These are phyloP conservation scores for Endocalyx cinctus DNA, from an alignment of 2,329 filamentous ascomycete species.

Conservation along the genomic window DNA sequence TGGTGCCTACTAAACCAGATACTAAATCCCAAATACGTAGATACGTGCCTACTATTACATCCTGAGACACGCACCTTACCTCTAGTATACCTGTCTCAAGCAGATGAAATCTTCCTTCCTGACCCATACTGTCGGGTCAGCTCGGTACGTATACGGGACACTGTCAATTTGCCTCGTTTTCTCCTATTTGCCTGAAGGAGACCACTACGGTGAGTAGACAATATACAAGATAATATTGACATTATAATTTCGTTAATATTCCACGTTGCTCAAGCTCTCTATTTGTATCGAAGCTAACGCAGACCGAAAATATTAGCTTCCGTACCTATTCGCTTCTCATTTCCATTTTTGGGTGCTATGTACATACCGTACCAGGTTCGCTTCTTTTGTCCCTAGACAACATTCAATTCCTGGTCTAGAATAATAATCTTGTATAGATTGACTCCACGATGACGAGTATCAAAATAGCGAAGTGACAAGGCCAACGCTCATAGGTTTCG, in stretches of 20 bases:
- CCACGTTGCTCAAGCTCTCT: conserved; percentile 18
- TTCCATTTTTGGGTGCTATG: conserved; percentile 29
- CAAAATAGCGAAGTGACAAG: conserved; percentile 7
- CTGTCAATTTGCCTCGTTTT: no score
- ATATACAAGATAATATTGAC: no score
- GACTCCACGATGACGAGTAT: conserved; percentile 12
- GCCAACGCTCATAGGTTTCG: conserved; percentile 3
- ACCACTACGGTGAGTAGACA: no score
- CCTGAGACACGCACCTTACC: no score
- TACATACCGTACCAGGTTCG: conserved; percentile 17
- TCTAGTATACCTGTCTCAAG: no score
- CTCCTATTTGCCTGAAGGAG: no score
- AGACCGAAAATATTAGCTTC: conserved; percentile 17
- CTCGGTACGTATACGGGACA: conserved; percentile 5
- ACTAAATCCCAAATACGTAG: no score
- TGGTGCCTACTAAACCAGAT: no score
- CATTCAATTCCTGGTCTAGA: conserved; percentile 5
- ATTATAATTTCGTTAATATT: no score
- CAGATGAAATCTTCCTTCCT: conserved; percentile 5
- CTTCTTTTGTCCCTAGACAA: conserved; percentile 9
- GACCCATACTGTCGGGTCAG: conserved; percentile 14
- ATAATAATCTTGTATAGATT: conserved; percentile 9
- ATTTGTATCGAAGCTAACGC: conserved; percentile 19
- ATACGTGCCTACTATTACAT: no score
- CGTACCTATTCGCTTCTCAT: conserved; percentile 36